Evolutionary conservation across 495 filamentous ascomycete genomes (phyloP), one percentile per base, ranked within the genome.

Genomic region (Thozetella sp.): DNA sequence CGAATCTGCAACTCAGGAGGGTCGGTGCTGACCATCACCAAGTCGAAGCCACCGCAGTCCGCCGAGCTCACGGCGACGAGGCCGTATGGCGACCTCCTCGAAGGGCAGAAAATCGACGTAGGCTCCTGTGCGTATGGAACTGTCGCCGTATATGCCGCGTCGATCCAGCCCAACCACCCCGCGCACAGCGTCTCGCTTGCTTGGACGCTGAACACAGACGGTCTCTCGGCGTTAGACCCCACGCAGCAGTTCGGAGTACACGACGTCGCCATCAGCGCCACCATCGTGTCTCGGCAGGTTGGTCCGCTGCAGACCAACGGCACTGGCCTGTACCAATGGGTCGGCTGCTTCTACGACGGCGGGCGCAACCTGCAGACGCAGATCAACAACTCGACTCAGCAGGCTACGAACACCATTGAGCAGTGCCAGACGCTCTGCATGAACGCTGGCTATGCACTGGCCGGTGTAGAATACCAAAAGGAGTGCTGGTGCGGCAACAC

Each of bases 401-500:
- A 59, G 20, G 72, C 67, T 46, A 75, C 61, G 53, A 80, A 80
- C 56, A 73, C 71, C 13, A 72, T 64, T 51, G 57, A 52, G 3
- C 57, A 64, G 62, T 82, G 79, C 64, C 70, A 72, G 54, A 65
- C 55, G 27, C 69, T 68, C 22, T 81, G 79, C 61, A 62, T 58
- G 45, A 51, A 30, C 1, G 46, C 58, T 15, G 76, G 72, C 6
- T 80, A 73, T 45, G 71, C 66, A 1, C 81, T 83, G 56, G 79
- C 80, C 22, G 82, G 78, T 1, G 78, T 79, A 0, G 69, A 85
- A 34, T 85, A 83, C 59, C 71, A 78, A 19, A 60, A 63, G 25
- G 80, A 83, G 62, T 85, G 81, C 60, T 82, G 78, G 76, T 80
- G 80, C 53, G 80, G 76, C 2, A 60, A 60, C 24, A 45, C 40